Base-by-base conservation (phyloP, 139 green algal species). In the Monoraphidium neglectum region DNA sequence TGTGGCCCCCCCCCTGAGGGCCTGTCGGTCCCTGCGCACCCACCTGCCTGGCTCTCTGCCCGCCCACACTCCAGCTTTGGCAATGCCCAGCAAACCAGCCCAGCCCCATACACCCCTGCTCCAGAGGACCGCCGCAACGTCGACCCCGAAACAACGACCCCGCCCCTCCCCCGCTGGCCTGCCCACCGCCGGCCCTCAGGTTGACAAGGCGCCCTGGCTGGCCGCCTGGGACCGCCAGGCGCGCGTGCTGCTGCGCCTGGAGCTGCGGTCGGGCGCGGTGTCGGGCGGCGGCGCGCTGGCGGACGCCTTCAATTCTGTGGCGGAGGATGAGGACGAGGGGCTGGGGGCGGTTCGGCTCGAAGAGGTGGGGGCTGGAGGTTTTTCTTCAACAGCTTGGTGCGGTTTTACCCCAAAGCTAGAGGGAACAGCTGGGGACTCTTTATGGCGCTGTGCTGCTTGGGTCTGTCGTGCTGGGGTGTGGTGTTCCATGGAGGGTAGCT, bases 171-270 rank as follows among this genome's bases (percentile, higher is more conserved):
- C 65, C 40, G 74, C 63, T 37, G 60, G 53, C 30, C 33, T 6
- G 23, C 53, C 56, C 36, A 66, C 83, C 53, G 78, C 83, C 60
- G 38, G 76, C 10, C 38, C 78, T n/a, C 72, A 84, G 68, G n/a
- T 84, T 18, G 59, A 77, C 13, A 90, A 90, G 78, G 43, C 76
- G 2, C 85, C 85, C 2, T 90, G 85, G 85, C 35, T 85, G 38
- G 82, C 85, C 2, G 82, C 75, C 8, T 90, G 82, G 82, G 85
- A 87, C 76, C 51, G 79, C 12, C 54, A n/a, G 54, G 21, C 4
- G 33, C 73, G 73, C 35, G 47, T 68, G 47, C 43, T 73, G 62
- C 63, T 79, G 63, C 62, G 73, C 13, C 73, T 79, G 36, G 49
- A 79, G 73, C 62, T 73, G 49, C 26, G 62, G 13, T 15, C 33